Conservation (phyloP, 2,329 filamentous ascomycete species). For the Daldinia eschscholtzii region DNA sequence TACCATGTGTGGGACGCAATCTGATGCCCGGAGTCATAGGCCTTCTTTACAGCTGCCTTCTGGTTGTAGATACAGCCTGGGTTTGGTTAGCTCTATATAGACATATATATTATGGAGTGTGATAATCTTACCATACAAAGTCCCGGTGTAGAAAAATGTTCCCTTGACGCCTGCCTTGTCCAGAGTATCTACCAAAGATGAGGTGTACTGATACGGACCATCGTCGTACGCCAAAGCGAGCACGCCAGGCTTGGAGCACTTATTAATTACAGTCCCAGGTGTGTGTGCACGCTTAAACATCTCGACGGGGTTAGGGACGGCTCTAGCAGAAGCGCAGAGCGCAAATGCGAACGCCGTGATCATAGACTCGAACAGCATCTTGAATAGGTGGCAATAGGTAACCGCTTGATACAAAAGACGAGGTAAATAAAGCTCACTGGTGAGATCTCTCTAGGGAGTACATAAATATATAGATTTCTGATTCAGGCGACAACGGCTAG, state of each 20-base stretch:
- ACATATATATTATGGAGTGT: background rate
- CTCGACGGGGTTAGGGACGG: slow-evolving; percentile 56
- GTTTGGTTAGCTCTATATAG: slow-evolving; percentile 43
- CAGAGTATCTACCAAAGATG: slow-evolving; percentile 63
- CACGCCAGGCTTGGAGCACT: slow-evolving; percentile 59
- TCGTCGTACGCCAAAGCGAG: slow-evolving; percentile 68
- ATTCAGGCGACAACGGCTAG: slow-evolving; percentile 16
- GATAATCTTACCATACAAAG: slow-evolving; percentile 56
- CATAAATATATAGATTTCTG: slow-evolving; percentile 22
- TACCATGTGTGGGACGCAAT: slow-evolving; percentile 67
- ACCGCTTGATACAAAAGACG: background rate
- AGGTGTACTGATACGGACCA: slow-evolving; percentile 64
- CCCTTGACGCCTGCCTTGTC: slow-evolving; percentile 62
- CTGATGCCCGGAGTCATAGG: slow-evolving; percentile 65
- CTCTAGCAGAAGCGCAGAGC: slow-evolving; percentile 48
- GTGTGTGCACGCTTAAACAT: slow-evolving; percentile 57
- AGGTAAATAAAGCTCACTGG: background rate
- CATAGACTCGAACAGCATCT: slow-evolving; percentile 48
- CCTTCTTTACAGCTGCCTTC: slow-evolving; percentile 65
- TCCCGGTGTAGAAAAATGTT: slow-evolving; percentile 67
- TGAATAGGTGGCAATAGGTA: slow-evolving; percentile 8
- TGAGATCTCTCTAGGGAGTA: background rate
- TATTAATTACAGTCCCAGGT: slow-evolving; percentile 60
- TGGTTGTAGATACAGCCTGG: slow-evolving; percentile 62
- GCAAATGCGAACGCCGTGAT: slow-evolving; percentile 44